Base-by-base conservation (phyloP, 1,139 yeast species). In the Zygosaccharomyces pseudobailii region DNA sequence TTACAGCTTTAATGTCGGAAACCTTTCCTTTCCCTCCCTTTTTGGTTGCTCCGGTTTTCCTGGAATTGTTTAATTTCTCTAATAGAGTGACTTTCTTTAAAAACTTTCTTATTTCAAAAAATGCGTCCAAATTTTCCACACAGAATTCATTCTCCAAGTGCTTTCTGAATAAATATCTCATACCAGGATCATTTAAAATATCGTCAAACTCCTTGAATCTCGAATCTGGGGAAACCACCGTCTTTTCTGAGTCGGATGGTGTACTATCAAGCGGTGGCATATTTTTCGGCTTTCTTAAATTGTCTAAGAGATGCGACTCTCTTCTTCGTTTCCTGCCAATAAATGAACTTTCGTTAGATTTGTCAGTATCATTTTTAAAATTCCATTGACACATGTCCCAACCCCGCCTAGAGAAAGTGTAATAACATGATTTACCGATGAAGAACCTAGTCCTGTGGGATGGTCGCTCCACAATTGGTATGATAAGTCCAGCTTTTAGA, bases 121-220 rank as follows among this genome's bases (percentile, higher is more conserved):
- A 87, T 10, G 86, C 89, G 55, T 82, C 82, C 20, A 88, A 67
- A 56, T 87, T 88, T 61, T 90, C 97, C 4, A 75, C 76, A 62
- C 96, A 87, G 51, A 74, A 76, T 47, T 81, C 85, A 17, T 72
- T 74, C 40, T 75, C 79, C 45, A 89, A 67, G 61, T 86, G 88
- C 22, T 71, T 71, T 47, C 79, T 73, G 65, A 90, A 88, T 9
- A 88, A 68, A 53, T 80, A 77, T 43, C 84, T 73, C 68, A 84
- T 68, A 0, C 95, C 97, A 0, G 97, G 96, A 60, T 90, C 97
- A 3, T 68, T 67, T 13, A 89, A 62, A 3, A 86, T 73, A 8
- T 72, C 71, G 34, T 71, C 67, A 32, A 87, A 66, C 20, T 50
- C 47, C 13, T 45, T 47, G 4, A 43, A 24, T 17, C 41, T 41